These are phyloP conservation scores for Santalum album DNA, from an alignment of 164 flowering plant genomes.

Conservation along the genomic window DNA sequence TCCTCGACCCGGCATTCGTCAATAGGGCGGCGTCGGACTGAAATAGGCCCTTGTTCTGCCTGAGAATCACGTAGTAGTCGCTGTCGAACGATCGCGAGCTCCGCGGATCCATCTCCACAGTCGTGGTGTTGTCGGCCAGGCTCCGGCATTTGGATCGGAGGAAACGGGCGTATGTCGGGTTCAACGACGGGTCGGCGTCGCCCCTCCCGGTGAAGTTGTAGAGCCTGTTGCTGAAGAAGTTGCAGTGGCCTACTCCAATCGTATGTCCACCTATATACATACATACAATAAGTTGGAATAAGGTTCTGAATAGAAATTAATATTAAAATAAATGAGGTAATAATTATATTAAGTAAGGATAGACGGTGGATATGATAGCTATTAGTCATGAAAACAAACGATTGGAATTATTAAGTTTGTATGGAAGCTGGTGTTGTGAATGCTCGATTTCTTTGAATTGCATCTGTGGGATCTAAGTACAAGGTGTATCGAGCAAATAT, in stretches of 20 bases:
- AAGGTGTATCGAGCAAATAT: not conserved
- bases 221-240: conserved; percentile 21
- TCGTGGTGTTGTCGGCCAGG: conserved; percentile 15
- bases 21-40: conserved; percentile 39
- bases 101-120: conserved; percentile 34
- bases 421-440: no score
- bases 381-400: no score
- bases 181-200: conserved; percentile 28
- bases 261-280: conserved; percentile 38
- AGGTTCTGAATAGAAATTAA: no score
- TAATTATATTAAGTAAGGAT: no score
- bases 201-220: conserved; percentile 40
- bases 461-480: no score
- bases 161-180: conserved; percentile 13
- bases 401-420: no score
- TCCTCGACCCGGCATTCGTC: conserved; percentile 7
- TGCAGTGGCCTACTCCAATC: conserved; percentile 34
- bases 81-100: conserved; percentile 29
- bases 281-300: no score
- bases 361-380: no score
- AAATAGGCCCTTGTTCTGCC: conserved; percentile 25
- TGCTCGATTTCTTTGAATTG: no score
- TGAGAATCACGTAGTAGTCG: conserved; percentile 17
- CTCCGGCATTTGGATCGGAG: conserved; percentile 24
- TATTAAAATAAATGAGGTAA: no score